Conservation (phyloP, 306 rosid species). For the Cicer chorassanicum region DNA sequence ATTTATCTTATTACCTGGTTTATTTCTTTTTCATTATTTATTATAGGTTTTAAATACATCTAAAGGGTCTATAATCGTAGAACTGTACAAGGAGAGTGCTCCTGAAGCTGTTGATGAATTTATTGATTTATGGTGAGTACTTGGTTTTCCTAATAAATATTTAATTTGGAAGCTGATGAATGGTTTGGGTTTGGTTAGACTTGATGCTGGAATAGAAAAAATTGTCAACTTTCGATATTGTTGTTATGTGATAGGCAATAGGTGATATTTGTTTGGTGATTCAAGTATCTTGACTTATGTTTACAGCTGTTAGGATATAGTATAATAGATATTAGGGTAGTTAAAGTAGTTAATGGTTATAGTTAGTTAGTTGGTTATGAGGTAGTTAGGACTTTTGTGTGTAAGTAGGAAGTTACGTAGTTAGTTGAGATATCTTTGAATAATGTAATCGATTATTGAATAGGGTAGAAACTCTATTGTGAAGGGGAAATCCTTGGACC, state of each 20-base stretch:
- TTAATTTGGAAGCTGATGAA: slow-evolving; percentile 19
- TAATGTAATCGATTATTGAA: too few species aligned
- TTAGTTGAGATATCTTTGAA: too few species aligned
- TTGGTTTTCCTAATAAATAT: slow-evolving; percentile 12
- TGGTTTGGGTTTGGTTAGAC: slow-evolving; percentile 39
- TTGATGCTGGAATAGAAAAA: slow-evolving; percentile 15
- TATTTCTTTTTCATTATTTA: neutral
- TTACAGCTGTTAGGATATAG: neutral
- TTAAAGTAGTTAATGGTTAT: too few species aligned
- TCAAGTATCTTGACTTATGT: slow-evolving; percentile 25
- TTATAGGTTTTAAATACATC: slow-evolving; percentile 80
- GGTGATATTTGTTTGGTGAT: slow-evolving; percentile 11
- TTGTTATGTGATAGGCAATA: neutral
- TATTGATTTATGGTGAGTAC: slow-evolving; percentile 92
- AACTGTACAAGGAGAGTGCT: slow-evolving; percentile 83
- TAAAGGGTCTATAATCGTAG: slow-evolving; percentile 74
- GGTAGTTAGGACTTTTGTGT: too few species aligned
- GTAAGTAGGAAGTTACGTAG: too few species aligned
- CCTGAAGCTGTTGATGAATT: slow-evolving; percentile 98
- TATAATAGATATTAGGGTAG: too few species aligned
- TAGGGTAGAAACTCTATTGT: too few species aligned
- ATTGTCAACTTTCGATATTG: slow-evolving; percentile 22
- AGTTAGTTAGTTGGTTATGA: too few species aligned
- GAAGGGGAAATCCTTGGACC: too few species aligned
- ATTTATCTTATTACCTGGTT: slow-evolving; percentile 27